Percentiles rank a stretch among this genome's conserved stretches.
These are phyloP conservation scores for Amanita jacksonii DNA, from an alignment of 768 basidiomycete species.

Conservation along the genomic window DNA sequence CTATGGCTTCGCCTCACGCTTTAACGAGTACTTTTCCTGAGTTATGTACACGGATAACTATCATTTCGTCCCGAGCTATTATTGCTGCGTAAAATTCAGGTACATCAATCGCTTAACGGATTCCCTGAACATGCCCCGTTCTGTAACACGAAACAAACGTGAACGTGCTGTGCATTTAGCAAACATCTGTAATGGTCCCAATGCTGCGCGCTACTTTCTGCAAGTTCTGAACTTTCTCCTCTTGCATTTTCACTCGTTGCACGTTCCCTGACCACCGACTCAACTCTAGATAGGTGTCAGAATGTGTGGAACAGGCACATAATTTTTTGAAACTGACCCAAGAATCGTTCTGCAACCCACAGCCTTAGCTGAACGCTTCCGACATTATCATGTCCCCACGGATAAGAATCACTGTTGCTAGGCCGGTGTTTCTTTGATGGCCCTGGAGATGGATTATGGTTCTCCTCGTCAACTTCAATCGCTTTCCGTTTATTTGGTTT, in stretches of 20 bases:
- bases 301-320: background rate
- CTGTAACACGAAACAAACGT: background rate
- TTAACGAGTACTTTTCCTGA: too few relatives aligned
- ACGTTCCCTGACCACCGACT: slow-evolving; percentile 48
- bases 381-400: slow-evolving; percentile 21
- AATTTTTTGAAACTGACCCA: slow-evolving; percentile 34
- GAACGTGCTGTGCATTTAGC: too few relatives aligned
- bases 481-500: slow-evolving; percentile 4
- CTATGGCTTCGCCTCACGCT: too few relatives aligned
- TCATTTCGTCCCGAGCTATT: too few relatives aligned
- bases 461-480: slow-evolving; percentile 1
- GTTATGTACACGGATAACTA: too few relatives aligned
- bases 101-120: too few relatives aligned
- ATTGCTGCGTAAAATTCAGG: too few relatives aligned
- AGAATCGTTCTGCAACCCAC: slow-evolving; percentile 65
- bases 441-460: background rate
- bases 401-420: slow-evolving; percentile 4
- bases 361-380: slow-evolving; percentile 59
- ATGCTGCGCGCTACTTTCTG: background rate
- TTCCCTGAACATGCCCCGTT: background rate
- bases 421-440: slow-evolving; percentile 8
- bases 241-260: slow-evolving; percentile 1
- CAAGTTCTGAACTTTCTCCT: background rate
- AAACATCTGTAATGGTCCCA: background rate
- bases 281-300: slow-evolving; percentile 40